phyloP scores from a whole-genome alignment of 2,329 filamentous ascomycete species.

The Penicillium sp. region DNA sequence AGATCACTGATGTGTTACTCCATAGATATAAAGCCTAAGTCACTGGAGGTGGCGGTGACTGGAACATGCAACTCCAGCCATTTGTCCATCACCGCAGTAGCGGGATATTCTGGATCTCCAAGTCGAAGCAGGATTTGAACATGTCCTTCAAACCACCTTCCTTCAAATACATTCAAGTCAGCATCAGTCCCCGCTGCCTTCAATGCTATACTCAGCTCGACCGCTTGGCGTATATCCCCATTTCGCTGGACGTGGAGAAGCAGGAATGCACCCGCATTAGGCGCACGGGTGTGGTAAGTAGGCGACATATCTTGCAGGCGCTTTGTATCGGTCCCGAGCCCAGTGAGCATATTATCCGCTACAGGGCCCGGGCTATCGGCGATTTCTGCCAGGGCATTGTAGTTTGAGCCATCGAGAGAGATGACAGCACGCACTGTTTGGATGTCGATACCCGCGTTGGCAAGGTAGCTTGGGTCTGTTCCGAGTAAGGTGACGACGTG shows the following conservation, averaged over 20 bases:
- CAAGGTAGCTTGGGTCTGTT: not conserved
- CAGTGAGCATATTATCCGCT: not conserved
- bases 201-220: not conserved
- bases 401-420: conserved; percentile 6
- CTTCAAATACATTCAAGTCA: not conserved
- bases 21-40: not conserved
- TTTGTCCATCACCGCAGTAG: conserved; percentile 1
- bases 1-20: no score
- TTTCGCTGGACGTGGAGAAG: not conserved
- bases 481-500: not conserved
- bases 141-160: not conserved
- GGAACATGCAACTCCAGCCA: conserved; percentile 4
- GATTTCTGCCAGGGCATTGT: conserved; percentile 7
- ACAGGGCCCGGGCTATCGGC: not conserved
- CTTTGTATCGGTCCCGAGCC: not conserved
- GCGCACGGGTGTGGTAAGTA: not conserved
- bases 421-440: not conserved
- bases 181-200: not conserved
- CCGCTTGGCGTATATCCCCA: conserved; percentile 6
- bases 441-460: not conserved
- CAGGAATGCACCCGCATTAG: conserved; percentile 3
- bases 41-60: not conserved
- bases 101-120: conserved; percentile 2
- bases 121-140: not conserved
- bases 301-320: not conserved